These are phyloP conservation scores for Gossypium bickii DNA, from an alignment of 345 rosid species.

Conservation along the genomic window DNA sequence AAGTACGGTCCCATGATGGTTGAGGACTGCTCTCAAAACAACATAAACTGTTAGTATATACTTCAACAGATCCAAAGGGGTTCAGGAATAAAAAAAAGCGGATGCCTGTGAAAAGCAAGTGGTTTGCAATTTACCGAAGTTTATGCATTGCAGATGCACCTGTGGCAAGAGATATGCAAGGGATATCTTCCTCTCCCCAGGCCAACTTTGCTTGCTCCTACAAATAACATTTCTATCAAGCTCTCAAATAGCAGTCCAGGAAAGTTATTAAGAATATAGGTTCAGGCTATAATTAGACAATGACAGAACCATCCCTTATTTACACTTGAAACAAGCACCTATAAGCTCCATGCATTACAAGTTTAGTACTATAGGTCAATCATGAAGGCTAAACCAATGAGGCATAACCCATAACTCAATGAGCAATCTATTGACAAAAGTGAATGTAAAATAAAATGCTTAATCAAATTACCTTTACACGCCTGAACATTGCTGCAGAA, in stretches of 20 bases:
- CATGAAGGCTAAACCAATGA: not conserved
- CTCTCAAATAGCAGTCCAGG: not conserved
- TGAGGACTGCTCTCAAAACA: slow-evolving; percentile 63
- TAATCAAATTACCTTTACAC: slow-evolving; percentile 55
- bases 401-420: not conserved
- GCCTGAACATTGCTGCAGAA: slow-evolving; percentile 92
- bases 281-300: not conserved
- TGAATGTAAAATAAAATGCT: not conserved
- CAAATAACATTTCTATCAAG: slow-evolving; percentile 5
- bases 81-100: slow-evolving; percentile 1
- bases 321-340: not conserved
- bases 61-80: not conserved
- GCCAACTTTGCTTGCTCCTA: slow-evolving; percentile 70
- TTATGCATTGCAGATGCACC: slow-evolving; percentile 93
- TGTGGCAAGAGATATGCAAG: slow-evolving; percentile 63
- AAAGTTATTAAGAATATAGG: not conserved
- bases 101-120: not conserved
- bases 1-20: slow-evolving; percentile 96
- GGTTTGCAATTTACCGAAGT: slow-evolving; percentile 55
- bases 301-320: not conserved
- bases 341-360: not conserved
- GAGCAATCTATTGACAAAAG: not conserved
- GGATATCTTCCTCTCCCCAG: slow-evolving; percentile 75
- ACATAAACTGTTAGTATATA: not conserved
- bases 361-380: not conserved